phyloP scores from a whole-genome alignment of 2,329 filamentous ascomycete species.

The Neopestalotiopsis rosae region DNA sequence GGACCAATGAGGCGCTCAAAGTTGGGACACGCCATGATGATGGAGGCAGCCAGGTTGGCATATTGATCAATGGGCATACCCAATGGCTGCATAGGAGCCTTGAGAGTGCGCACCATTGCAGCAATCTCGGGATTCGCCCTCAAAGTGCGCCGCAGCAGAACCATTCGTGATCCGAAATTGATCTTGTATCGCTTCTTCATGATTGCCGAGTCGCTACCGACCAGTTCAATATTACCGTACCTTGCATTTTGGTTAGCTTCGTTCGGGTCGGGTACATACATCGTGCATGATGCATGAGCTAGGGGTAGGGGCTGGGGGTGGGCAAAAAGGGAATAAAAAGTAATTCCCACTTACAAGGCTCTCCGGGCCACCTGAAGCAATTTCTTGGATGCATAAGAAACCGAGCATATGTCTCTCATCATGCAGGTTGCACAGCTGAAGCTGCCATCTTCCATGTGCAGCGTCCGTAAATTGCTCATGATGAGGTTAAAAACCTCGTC shows the following conservation, averaged over 20 bases:
- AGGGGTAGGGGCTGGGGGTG: not conserved
- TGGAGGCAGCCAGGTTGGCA: slow-evolving; percentile 61
- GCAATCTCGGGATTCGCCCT: slow-evolving; percentile 59
- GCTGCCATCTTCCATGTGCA: slow-evolving; percentile 54
- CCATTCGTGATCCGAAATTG: slow-evolving; percentile 56
- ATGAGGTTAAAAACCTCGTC: slow-evolving; percentile 64
- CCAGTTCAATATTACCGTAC: slow-evolving; percentile 63
- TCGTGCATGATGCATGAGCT: not conserved
- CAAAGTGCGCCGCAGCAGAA: slow-evolving; percentile 63
- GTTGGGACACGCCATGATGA: slow-evolving; percentile 70
- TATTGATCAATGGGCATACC: slow-evolving; percentile 54
- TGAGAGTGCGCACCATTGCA: slow-evolving; percentile 59
- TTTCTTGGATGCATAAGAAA: slow-evolving; percentile 56
- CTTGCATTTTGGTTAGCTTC: slow-evolving; percentile 34
- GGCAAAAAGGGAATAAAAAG: not conserved
- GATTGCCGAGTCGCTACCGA: slow-evolving; percentile 59
- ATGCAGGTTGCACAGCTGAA: slow-evolving; percentile 68
- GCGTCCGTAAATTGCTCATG: slow-evolving; percentile 55
- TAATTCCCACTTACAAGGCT: slow-evolving; percentile 50
- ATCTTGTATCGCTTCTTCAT: slow-evolving; percentile 65
- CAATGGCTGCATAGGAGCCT: slow-evolving; percentile 55
- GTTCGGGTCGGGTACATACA: not conserved
- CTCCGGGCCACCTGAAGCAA: slow-evolving; percentile 56
- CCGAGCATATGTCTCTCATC: slow-evolving; percentile 64
- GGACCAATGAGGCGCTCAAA: slow-evolving; percentile 63